A percentile compares a stretch with the other conserved stretches of the same genome.
Conservation (phyloP, 352 stramenopile genomes). For the Globisporangium emineosum region DNA sequence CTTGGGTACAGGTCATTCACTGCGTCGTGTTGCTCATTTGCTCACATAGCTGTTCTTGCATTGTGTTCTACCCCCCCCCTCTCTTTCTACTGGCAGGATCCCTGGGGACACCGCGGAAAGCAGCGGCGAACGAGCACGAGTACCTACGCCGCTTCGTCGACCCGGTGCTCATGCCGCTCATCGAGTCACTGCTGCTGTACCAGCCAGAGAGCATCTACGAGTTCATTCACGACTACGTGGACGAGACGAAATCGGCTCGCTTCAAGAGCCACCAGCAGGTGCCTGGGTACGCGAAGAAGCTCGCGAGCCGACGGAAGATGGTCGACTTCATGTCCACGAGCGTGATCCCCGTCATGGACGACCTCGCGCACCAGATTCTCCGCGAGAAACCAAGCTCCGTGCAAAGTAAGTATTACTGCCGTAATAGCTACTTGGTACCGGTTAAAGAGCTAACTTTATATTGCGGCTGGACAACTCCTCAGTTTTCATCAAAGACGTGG, state of each 20-base stretch:
- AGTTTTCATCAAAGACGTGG: constrained; percentile 67
- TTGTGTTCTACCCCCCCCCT: neutral
- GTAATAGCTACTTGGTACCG: neutral
- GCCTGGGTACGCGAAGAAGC: constrained; percentile 62
- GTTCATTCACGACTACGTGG: constrained; percentile 79
- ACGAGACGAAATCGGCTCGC: constrained; percentile 44
- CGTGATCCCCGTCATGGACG: constrained; percentile 83
- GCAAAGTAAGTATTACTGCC: constrained; percentile 30
- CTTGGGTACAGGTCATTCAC: neutral
- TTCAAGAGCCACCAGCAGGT: constrained; percentile 25
- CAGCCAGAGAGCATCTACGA: constrained; percentile 78
- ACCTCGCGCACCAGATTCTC: constrained; percentile 76
- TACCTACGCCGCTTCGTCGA: constrained; percentile 77
- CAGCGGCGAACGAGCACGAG: constrained; percentile 66
- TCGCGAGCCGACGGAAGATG: constrained; percentile 72
- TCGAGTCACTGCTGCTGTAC: constrained; percentile 75
- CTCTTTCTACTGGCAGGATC: neutral
- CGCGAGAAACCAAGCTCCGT: constrained; percentile 67
- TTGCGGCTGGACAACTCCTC: neutral
- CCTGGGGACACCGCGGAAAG: constrained; percentile 13
- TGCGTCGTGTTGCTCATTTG: neutral
- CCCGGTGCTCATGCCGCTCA: constrained; percentile 79
- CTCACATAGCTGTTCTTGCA: neutral
- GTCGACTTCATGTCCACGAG: constrained; percentile 83
- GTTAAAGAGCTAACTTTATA: neutral